Evolutionary conservation across 2,329 filamentous ascomycete species (phyloP).

Genomic region (Raffaelea albimanens): DNA sequence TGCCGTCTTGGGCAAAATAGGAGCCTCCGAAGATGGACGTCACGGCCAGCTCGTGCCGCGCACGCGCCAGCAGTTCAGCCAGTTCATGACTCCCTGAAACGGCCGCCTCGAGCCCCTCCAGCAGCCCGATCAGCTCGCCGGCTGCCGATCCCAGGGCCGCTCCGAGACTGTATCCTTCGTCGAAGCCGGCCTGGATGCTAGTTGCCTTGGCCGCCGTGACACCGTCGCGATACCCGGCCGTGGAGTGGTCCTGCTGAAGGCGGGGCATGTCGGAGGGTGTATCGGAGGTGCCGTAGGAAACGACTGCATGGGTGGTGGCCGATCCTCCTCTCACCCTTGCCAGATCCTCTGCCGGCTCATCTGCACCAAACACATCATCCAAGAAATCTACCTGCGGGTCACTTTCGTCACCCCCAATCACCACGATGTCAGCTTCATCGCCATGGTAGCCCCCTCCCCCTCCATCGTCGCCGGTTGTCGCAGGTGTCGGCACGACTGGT

Average conservation of each 20-base stretch:
- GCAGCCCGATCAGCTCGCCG: slow-evolving; percentile 64
- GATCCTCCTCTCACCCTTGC: background rate
- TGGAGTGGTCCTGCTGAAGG: slow-evolving; percentile 67
- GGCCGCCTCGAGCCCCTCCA: slow-evolving; percentile 60
- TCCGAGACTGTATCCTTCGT: slow-evolving; percentile 80
- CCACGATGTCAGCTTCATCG: background rate
- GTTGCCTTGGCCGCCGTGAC: slow-evolving; percentile 64
- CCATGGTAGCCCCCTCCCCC: background rate
- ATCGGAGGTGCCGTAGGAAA: too few species aligned
- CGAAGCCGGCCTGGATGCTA: slow-evolving; percentile 79
- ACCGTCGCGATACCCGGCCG: slow-evolving; percentile 84
- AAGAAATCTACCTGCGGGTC: slow-evolving; percentile 5
- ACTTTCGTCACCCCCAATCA: too few species aligned
- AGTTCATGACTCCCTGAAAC: slow-evolving; percentile 15
- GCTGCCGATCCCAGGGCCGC: slow-evolving; percentile 67
- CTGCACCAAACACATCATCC: slow-evolving; percentile 15
- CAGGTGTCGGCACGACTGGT: background rate
- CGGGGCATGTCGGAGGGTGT: slow-evolving; percentile 56
- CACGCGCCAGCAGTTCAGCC: slow-evolving; percentile 33
- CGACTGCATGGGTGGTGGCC: too few species aligned
- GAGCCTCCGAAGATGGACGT: slow-evolving; percentile 52
- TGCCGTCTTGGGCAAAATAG: slow-evolving; percentile 62
- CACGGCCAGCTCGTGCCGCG: slow-evolving; percentile 50
- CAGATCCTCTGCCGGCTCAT: background rate
- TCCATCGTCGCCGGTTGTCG: background rate